Base-by-base conservation (phyloP, 257 asterid species). In the Ballota nigra region DNA sequence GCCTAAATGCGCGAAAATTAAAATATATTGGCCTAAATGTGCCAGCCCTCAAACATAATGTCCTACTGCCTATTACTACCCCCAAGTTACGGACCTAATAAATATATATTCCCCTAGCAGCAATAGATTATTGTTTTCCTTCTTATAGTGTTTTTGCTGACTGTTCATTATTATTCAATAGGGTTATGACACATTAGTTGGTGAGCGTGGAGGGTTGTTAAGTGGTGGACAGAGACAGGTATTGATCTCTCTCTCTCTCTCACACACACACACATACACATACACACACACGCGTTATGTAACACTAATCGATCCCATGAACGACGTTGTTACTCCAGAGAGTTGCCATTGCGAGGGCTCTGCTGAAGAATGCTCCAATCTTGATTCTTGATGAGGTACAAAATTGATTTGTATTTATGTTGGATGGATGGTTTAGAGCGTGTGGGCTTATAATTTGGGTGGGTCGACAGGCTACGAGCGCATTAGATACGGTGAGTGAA, bases 221-320 rank as follows among this genome's bases (percentile, higher is more conserved):
- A 94, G 99, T 70, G 99, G 99, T 53, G 99, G 97, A 59, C 99
- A 94, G 85, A 81, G 97, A 45, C 99, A 94, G 98, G 97, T 89
- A 89, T 57, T 11, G 7, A 1, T 29, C 70, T 13, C 62, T 36
- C 53, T 1, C 69, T 10, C 69, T 9, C 68, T 22, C 36, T 45
- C 41, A 12, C 41, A 6, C 11, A 31, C 23, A 23, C 61, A 49
- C 38, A 8, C 7, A 28, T 23, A 43, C n/a, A n/a, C n/a, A n/a
- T n/a, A 12, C 41, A 6, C 11, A 31, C 23, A 23, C 61, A 49
- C 38, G 6, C 7, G 20, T 23, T 60, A 60, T 55, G 57, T 43
- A 18, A 31, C 53, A 53, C 56, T 82, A 45, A 85, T 68, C 75
- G 6, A 19, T 52, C n/a, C n/a, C n/a, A n/a, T 10, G 10, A 28